Evolutionary conservation across 2,329 filamentous ascomycete genomes (phyloP).

Genomic region (Botrytis aclada): DNA sequence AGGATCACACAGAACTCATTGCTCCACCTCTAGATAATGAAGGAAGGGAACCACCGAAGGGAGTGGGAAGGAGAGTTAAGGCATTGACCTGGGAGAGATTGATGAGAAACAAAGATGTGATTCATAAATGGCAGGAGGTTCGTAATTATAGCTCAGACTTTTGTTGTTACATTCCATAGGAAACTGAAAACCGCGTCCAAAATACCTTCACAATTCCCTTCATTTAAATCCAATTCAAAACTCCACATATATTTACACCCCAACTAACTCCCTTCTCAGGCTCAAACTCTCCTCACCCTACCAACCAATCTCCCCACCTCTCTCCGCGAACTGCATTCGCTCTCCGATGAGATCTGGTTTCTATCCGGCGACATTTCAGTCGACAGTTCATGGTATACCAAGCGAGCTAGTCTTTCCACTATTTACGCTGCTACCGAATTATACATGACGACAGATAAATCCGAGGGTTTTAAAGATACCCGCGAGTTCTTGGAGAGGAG

Average conservation of each 20-base stretch:
- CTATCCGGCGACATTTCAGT: constrained; percentile 78
- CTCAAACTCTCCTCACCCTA: constrained; percentile 85
- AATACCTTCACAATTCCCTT: not conserved
- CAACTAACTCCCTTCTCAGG: constrained; percentile 39
- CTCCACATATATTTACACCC: not conserved
- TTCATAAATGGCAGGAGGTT: constrained; percentile 85
- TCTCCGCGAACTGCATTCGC: constrained; percentile 71
- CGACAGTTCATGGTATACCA: constrained; percentile 85
- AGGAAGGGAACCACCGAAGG: constrained; percentile 38
- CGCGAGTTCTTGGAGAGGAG: constrained; percentile 75
- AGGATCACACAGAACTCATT: constrained; percentile 30
- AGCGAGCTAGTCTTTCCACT: constrained; percentile 58
- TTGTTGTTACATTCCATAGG: not conserved
- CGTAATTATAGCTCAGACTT: constrained; percentile 27
- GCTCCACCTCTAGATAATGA: constrained; percentile 42
- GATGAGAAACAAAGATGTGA: constrained; percentile 67
- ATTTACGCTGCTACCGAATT: constrained; percentile 80
- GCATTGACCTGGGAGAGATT: constrained; percentile 73
- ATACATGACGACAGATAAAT: constrained; percentile 89
- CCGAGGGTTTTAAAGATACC: constrained; percentile 70
- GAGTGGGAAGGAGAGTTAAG: constrained; percentile 64
- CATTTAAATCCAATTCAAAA: not conserved
- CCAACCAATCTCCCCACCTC: constrained; percentile 74
- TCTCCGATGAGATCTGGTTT: constrained; percentile 92
- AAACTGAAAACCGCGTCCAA: no score